Evolutionary conservation across 2,329 filamentous ascomycete species (phyloP).

Genomic region (Pseudodiploospora longispora): DNA sequence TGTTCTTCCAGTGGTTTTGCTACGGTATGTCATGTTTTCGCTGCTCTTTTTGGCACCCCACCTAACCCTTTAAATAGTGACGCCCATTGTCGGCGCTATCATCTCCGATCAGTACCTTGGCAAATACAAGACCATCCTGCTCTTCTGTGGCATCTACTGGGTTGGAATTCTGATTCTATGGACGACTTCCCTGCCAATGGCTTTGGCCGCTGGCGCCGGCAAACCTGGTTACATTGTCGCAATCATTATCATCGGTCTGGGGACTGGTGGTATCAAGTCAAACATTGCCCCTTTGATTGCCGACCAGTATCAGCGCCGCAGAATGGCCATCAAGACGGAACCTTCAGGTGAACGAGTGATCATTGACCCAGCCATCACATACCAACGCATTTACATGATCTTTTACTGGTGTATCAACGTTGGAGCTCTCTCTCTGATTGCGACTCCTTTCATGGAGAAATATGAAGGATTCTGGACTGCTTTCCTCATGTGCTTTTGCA

Average conservation of each 20-base stretch:
- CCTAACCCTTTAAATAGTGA: constrained; percentile 17
- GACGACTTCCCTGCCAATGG: constrained; percentile 36
- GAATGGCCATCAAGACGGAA: constrained; percentile 41
- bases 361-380: constrained; percentile 58
- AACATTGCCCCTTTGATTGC: constrained; percentile 53
- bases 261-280: constrained; percentile 62
- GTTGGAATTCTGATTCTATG: constrained; percentile 47
- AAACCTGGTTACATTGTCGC: constrained; percentile 45
- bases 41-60: background rate
- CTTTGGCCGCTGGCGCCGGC: constrained; percentile 29
- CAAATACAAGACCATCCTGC: constrained; percentile 53
- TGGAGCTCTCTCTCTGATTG: constrained; percentile 59
- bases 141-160: constrained; percentile 51
- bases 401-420: constrained; percentile 70
- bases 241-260: constrained; percentile 56
- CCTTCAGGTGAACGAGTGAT: constrained; percentile 51
- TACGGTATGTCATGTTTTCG: constrained; percentile 20
- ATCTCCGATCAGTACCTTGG: constrained; percentile 51
- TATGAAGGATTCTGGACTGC: constrained; percentile 61
- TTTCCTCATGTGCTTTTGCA: constrained; percentile 47
- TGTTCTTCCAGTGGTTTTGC: constrained; percentile 47
- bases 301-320: constrained; percentile 54
- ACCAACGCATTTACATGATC: constrained; percentile 64
- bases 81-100: constrained; percentile 42
- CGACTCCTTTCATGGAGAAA: constrained; percentile 60